phyloP scores from a whole-genome alignment of 106 monocot genomes.

The Platanthera guangdongensis region DNA sequence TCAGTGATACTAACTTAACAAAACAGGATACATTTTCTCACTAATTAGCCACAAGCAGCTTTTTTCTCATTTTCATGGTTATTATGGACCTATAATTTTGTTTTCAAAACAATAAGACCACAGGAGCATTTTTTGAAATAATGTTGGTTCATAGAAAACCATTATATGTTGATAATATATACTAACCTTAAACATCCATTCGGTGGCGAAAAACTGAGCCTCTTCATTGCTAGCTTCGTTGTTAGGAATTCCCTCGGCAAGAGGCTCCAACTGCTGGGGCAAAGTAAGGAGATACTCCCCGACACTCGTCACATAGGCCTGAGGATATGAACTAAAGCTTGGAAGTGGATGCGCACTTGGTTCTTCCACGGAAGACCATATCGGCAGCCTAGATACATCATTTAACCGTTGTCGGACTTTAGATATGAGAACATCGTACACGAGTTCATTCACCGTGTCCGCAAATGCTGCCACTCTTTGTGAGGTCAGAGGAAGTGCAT shows the following conservation, averaged over 20 bases:
- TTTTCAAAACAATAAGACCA: not conserved
- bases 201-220: conserved; percentile 91
- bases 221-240: conserved; percentile 56
- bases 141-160: not conserved
- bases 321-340: conserved; percentile 91
- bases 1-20: not conserved
- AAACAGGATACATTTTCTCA: not conserved
- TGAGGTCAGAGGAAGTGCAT: conserved; percentile 88
- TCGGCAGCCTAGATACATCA: conserved; percentile 71
- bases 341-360: conserved; percentile 66
- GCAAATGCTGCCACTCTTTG: conserved; percentile 91
- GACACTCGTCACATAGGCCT: conserved; percentile 86
- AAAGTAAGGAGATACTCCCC: conserved; percentile 95
- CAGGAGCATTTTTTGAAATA: not conserved
- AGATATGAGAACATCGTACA: conserved; percentile 89
- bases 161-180: not conserved
- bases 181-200: conserved; percentile 97
- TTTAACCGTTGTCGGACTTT: conserved; percentile 73
- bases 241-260: conserved; percentile 68
- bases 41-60: not conserved
- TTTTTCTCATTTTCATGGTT: not conserved
- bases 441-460: conserved; percentile 91
- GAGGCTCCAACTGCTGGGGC: conserved; percentile 86
- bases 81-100: not conserved
- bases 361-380: conserved; percentile 94